These are phyloP conservation scores for Discostella stelligeroides DNA, from an alignment of 108 stramenopile genomes.

Conservation along the genomic window DNA sequence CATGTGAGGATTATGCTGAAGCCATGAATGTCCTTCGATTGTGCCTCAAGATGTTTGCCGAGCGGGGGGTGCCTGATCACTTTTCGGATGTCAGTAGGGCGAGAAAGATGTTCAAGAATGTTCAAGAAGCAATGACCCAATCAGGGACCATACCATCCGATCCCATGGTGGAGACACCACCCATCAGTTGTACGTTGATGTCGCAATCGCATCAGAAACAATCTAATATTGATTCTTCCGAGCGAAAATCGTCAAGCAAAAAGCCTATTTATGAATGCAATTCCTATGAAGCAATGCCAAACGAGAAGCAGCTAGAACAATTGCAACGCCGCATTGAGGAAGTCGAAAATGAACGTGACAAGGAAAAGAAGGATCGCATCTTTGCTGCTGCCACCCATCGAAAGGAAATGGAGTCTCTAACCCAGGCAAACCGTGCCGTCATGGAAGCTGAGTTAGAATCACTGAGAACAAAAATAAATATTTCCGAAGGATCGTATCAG, in stretches of 20 bases:
- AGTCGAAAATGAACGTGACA: slow-evolving; percentile 24
- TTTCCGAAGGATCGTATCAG: slow-evolving; percentile 39
- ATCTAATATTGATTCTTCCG: background rate
- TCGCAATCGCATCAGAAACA: no score
- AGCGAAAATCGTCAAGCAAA: background rate
- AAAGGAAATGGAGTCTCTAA: slow-evolving; percentile 15
- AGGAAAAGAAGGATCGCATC: slow-evolving; percentile 28
- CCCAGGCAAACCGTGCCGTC: slow-evolving; percentile 11
- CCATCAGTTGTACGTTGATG: background rate
- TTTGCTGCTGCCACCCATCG: slow-evolving; percentile 18
- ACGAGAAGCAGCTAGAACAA: background rate
- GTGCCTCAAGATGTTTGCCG: slow-evolving; percentile 37
- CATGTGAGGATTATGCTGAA: slow-evolving; percentile 21
- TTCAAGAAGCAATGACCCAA: slow-evolving; percentile 1
- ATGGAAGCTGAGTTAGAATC: slow-evolving; percentile 25
- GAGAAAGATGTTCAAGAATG: slow-evolving; percentile 23
- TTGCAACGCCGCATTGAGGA: slow-evolving; percentile 13
- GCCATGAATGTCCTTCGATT: slow-evolving; percentile 36
- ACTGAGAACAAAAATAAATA: slow-evolving; percentile 24
- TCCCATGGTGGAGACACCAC: background rate
- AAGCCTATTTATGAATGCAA: background rate
- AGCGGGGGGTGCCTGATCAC: slow-evolving; percentile 37
- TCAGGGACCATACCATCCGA: background rate
- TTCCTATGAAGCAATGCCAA: background rate
- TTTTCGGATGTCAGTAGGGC: slow-evolving; percentile 31